Evolutionary conservation across 257 asterid species (phyloP).

Genomic region (Petunia axillaris): DNA sequence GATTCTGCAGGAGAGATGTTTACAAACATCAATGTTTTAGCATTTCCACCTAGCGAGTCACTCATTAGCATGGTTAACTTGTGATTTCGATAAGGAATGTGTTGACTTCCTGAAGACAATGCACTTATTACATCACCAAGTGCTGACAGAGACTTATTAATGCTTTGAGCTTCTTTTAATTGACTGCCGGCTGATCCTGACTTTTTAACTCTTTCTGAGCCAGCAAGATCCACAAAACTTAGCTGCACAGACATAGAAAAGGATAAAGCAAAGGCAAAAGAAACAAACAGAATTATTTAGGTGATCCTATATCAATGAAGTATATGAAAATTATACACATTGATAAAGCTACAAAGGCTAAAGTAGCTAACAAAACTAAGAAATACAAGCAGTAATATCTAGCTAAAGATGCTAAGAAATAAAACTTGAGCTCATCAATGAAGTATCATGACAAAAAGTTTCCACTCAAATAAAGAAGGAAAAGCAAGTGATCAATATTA

Average conservation of each 20-base stretch:
- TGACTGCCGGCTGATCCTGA: slow-evolving; percentile 92
- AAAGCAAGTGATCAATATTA: background rate
- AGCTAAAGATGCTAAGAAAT: background rate
- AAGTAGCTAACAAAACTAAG: background rate
- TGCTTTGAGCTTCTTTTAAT: slow-evolving; percentile 95
- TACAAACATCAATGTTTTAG: slow-evolving; percentile 94
- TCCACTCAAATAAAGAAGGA: background rate
- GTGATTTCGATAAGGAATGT: slow-evolving; percentile 96
- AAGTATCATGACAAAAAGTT: background rate
- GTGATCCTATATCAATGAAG: background rate
- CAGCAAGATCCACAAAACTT: slow-evolving; percentile 98
- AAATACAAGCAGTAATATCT: background rate
- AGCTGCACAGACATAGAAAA: slow-evolving; percentile 51
- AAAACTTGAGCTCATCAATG: background rate
- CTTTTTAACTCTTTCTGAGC: slow-evolving; percentile 92
- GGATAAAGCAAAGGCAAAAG: slow-evolving; percentile 16
- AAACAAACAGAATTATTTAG: background rate
- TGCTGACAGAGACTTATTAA: slow-evolving; percentile 94
- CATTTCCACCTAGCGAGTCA: slow-evolving; percentile 97
- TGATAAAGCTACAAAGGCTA: background rate
- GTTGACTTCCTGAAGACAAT: slow-evolving; percentile 78
- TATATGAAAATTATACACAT: background rate
- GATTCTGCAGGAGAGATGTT: slow-evolving; percentile 95
- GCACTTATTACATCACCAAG: slow-evolving; percentile 98
- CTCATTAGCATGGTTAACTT: slow-evolving; percentile 98